Percentiles rank a stretch among this genome's conserved stretches.
These are phyloP conservation scores for Leucaena leucocephala DNA, from an alignment of 306 rosid genomes.

Conservation along the genomic window DNA sequence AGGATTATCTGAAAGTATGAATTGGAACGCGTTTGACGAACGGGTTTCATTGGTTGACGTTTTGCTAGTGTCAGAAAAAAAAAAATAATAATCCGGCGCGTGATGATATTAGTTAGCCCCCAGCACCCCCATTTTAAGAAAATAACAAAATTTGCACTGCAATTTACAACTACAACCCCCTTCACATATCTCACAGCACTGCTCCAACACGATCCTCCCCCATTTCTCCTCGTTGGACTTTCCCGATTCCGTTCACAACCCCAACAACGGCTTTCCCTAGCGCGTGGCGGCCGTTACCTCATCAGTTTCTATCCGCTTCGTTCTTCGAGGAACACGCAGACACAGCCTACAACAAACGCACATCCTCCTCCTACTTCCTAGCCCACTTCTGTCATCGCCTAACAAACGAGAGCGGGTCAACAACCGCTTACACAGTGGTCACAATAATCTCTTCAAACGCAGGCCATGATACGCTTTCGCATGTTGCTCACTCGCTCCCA, in stretches of 20 bases:
- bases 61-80: no score
- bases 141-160: no score
- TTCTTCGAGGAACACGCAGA: background rate
- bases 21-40: no score
- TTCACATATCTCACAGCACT: background rate
- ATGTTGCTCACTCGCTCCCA: background rate
- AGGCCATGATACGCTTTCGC: background rate
- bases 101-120: no score
- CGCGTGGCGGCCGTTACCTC: background rate
- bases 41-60: no score
- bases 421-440: background rate
- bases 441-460: background rate
- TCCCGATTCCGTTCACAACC: background rate
- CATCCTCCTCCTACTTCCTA: background rate
- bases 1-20: no score
- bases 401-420: background rate
- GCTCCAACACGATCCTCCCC: background rate
- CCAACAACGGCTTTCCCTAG: background rate
- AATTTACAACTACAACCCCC: no score
- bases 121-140: no score
- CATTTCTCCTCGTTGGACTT: background rate
- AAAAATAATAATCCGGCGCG: no score
- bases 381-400: background rate
- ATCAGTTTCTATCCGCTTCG: background rate
- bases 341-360: background rate